These are phyloP conservation scores for Solanum hybrid DNA, from an alignment of 305 asterid species.

Conservation along the genomic window DNA sequence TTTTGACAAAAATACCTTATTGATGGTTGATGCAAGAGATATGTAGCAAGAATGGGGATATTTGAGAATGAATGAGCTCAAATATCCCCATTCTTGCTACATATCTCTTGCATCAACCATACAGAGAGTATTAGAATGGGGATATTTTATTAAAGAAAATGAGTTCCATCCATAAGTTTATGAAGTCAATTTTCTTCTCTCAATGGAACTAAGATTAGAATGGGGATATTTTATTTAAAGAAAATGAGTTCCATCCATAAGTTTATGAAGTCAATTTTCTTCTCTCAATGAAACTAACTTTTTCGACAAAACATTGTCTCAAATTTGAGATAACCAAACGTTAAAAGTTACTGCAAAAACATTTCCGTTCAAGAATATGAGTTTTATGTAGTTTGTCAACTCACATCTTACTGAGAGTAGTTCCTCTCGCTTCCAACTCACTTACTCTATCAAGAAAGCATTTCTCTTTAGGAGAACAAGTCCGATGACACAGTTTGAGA, in stretches of 20 bases:
- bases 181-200: neutral
- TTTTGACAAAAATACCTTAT: neutral
- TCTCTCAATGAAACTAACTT: neutral
- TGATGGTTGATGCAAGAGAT: neutral
- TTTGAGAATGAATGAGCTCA: neutral
- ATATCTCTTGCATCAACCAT: neutral
- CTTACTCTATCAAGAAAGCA: neutral
- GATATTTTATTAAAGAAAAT: neutral
- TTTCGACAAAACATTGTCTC: neutral
- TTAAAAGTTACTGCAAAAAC: neutral
- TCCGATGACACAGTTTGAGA: neutral
- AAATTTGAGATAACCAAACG: neutral
- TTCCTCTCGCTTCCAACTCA: neutral
- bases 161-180: neutral
- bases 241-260: neutral
- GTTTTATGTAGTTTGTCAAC: neutral
- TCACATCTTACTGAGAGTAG: neutral
- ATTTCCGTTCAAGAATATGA: neutral
- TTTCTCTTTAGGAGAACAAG: neutral
- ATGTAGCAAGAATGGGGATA: neutral
- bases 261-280: neutral
- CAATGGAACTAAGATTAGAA: neutral
- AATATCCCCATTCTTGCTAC: neutral
- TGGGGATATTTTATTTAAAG: neutral
- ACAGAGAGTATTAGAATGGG: neutral